A percentile compares a stretch with the other conserved stretches of the same genome.
phyloP scores from a whole-genome alignment of 2,329 filamentous ascomycete genomes.

The Cadophora sp. region DNA sequence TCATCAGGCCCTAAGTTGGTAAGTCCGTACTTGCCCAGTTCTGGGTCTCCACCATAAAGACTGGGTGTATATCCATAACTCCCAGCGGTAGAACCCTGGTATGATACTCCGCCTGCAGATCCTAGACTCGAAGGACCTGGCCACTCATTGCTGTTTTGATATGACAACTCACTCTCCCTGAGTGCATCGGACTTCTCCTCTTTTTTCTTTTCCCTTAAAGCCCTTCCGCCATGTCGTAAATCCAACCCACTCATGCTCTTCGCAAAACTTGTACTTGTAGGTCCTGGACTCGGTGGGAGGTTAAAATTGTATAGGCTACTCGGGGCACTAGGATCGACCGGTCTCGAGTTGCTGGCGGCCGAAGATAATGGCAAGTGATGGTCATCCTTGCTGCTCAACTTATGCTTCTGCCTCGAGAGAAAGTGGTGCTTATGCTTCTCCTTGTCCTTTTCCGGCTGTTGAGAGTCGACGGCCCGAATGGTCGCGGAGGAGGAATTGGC shows the following conservation, averaged over 20 bases:
- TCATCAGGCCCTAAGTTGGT: conserved; percentile 78
- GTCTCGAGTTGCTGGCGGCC: conserved; percentile 76
- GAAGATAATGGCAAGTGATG: conserved; percentile 76
- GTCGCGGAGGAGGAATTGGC: conserved; percentile 81
- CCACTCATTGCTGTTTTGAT: conserved; percentile 51
- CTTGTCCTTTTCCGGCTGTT: conserved; percentile 60
- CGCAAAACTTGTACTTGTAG: conserved; percentile 70
- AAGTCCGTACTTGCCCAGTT: conserved; percentile 66
- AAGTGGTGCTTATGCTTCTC: conserved; percentile 84
- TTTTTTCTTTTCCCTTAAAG: conserved; percentile 80
- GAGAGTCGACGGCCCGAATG: conserved; percentile 67
- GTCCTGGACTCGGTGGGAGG: conserved; percentile 73
- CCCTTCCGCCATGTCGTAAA: conserved; percentile 77
- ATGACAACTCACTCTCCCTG: conserved; percentile 45
- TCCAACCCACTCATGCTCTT: conserved; percentile 85
- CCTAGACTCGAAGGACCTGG: conserved; percentile 60
- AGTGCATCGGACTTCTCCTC: conserved; percentile 62
- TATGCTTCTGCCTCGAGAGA: conserved; percentile 79
- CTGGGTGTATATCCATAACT: conserved; percentile 43
- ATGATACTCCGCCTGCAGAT: conserved; percentile 51
- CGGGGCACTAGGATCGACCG: conserved; percentile 76
- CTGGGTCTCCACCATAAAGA: conserved; percentile 58
- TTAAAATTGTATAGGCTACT: conserved; percentile 82
- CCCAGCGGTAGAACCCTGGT: conserved; percentile 35
- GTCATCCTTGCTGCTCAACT: conserved; percentile 75